phyloP scores from a whole-genome alignment of 2,329 filamentous ascomycete species.

The Fusarium sp. region DNA sequence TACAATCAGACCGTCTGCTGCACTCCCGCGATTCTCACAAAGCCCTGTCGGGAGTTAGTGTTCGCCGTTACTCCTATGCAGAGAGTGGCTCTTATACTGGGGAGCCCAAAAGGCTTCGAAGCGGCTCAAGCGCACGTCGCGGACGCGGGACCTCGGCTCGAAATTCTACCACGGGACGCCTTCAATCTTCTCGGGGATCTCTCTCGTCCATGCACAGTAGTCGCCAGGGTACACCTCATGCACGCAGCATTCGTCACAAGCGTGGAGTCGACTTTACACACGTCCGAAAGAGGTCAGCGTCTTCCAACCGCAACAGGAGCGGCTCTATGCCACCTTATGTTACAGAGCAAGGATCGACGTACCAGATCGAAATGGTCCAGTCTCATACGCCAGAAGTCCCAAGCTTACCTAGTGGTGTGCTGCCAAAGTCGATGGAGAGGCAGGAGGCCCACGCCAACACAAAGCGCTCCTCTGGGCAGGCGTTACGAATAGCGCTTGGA shows the following conservation, averaged over 20 bases:
- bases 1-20: constrained; percentile 71
- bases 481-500: constrained; percentile 22
- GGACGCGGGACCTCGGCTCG: constrained; percentile 45
- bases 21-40: constrained; percentile 58
- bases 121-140: constrained; percentile 50
- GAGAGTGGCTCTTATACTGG: constrained; percentile 37
- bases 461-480: constrained; percentile 19
- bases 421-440: constrained; percentile 40
- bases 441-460: not conserved
- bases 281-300: constrained; percentile 54
- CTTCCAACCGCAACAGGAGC: constrained; percentile 40
- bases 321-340: constrained; percentile 33
- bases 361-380: constrained; percentile 38
- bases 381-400: constrained; percentile 47
- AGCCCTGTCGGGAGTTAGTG: constrained; percentile 73
- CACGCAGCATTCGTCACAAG: constrained; percentile 59
- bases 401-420: constrained; percentile 39
- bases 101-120: constrained; percentile 50
- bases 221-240: constrained; percentile 55
- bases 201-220: constrained; percentile 63
- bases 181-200: constrained; percentile 55
- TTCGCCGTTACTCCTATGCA: constrained; percentile 66
- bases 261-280: constrained; percentile 67
- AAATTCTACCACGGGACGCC: constrained; percentile 45
- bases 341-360: constrained; percentile 30